Conservation (phyloP, 2,329 filamentous ascomycete genomes). For the Aaosphaeria arxii region DNA sequence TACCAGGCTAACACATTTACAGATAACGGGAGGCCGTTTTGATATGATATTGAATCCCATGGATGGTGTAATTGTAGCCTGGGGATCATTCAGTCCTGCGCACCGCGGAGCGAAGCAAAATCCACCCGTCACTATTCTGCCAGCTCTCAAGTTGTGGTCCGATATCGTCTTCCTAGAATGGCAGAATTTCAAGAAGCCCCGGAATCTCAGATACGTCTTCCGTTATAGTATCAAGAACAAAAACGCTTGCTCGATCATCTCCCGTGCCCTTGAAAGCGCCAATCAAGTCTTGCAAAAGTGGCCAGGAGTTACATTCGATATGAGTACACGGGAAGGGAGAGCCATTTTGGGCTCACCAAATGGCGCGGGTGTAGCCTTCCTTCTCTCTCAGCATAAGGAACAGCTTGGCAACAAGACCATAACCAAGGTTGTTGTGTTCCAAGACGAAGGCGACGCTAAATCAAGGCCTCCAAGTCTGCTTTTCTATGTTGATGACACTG, state of each 20-base stretch:
- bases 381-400: constrained; percentile 2
- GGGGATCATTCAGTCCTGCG: background rate
- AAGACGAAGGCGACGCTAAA: background rate
- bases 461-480: background rate
- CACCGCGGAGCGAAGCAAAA: background rate
- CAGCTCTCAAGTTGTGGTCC: background rate
- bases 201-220: background rate
- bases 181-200: background rate
- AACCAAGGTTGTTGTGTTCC: constrained; percentile 1
- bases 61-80: constrained; percentile 1
- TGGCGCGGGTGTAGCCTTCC: background rate
- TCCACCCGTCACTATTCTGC: constrained; percentile 1
- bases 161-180: constrained; percentile 3
- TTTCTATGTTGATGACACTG: background rate
- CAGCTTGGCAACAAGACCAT: constrained; percentile 3
- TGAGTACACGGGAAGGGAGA: background rate
- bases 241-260: background rate
- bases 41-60: background rate
- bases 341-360: constrained; percentile 1
- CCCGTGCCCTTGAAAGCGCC: background rate
- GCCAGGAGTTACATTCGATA: background rate
- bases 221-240: background rate
- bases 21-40: background rate
- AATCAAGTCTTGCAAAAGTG: background rate
- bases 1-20: too few species aligned